Conservation (phyloP, 1,284 basidiomycete species). For the Fomitiporia mediterranea region DNA sequence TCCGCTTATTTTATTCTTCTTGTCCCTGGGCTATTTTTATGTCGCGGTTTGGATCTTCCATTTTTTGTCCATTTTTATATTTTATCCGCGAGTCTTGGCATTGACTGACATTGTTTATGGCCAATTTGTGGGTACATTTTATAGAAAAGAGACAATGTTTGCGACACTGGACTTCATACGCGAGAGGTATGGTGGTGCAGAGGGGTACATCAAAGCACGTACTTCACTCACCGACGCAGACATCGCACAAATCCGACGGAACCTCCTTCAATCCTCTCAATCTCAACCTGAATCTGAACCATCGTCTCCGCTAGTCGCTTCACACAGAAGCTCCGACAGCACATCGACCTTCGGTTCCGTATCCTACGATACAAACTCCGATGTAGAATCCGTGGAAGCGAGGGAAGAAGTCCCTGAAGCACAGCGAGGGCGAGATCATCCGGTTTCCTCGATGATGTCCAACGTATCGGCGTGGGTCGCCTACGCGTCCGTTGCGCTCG, state of each 20-base stretch:
- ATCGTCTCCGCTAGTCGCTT: not conserved
- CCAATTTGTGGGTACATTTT: not conserved
- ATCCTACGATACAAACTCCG: not conserved
- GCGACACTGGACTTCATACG: constrained; percentile 33
- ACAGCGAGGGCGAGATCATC: not conserved
- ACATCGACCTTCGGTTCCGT: not conserved
- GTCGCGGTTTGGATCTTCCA: not conserved
- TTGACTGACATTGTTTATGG: not conserved
- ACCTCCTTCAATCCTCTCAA: constrained; percentile 18
- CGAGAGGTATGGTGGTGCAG: constrained; percentile 34
- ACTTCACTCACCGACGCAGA: constrained; percentile 33
- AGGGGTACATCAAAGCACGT: constrained; percentile 31
- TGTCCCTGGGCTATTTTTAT: not conserved
- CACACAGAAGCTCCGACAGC: not conserved
- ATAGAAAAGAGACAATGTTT: constrained; percentile 36
- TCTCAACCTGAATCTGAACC: too few species aligned
- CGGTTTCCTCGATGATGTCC: not conserved
- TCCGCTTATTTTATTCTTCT: not conserved
- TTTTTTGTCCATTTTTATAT: not conserved
- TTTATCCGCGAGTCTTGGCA: not conserved
- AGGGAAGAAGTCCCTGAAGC: not conserved
- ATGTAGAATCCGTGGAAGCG: not conserved
- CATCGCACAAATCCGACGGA: constrained; percentile 29
- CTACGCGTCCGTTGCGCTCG: too few species aligned
- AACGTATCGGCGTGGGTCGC: not conserved